These are phyloP conservation scores for Hypholoma sublateritium DNA, from an alignment of 768 basidiomycete genomes.

Conservation along the genomic window DNA sequence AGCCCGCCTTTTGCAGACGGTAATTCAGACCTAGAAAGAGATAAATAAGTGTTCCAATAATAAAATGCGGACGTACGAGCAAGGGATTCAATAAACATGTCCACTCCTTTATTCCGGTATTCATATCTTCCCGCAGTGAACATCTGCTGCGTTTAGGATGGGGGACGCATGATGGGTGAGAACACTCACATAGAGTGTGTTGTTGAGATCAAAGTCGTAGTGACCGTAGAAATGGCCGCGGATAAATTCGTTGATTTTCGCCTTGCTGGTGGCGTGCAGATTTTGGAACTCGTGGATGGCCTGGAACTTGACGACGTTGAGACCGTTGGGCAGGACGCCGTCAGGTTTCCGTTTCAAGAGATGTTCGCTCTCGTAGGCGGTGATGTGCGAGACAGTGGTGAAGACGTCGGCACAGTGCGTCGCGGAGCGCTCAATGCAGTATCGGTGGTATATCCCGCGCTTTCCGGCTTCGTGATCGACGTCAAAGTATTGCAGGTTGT, in stretches of 20 bases:
- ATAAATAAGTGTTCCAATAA: background rate
- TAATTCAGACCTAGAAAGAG: slow-evolving; percentile 45
- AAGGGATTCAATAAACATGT: slow-evolving; percentile 98
- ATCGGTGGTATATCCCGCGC: slow-evolving; percentile 95
- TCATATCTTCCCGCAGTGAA: slow-evolving; percentile 99
- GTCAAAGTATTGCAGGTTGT: slow-evolving; percentile 98
- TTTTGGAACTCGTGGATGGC: slow-evolving; percentile 99
- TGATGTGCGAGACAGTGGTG: slow-evolving; percentile 97
- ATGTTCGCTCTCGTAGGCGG: slow-evolving; percentile 96
- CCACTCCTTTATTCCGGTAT: slow-evolving; percentile 98
- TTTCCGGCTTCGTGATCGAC: slow-evolving; percentile 99
- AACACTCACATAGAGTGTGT: slow-evolving; percentile 74
- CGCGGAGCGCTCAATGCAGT: slow-evolving; percentile 95
- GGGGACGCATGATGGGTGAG: background rate
- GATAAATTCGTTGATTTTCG: slow-evolving; percentile 98
- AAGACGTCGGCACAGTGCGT: slow-evolving; percentile 98
- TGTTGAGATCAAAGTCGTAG: slow-evolving; percentile 94
- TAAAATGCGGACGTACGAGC: slow-evolving; percentile 57
- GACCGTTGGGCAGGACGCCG: slow-evolving; percentile 94
- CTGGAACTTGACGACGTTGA: slow-evolving; percentile 98
- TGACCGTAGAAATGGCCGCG: slow-evolving; percentile 98
- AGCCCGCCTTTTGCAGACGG: slow-evolving; percentile 53
- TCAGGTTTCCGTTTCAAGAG: slow-evolving; percentile 96
- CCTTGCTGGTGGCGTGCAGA: slow-evolving; percentile 86
- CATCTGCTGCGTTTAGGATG: slow-evolving; percentile 51